Percentiles rank a stretch among this genome's conserved stretches.
These are phyloP conservation scores for Rhodosporidiobolus odoratus DNA, from an alignment of 768 basidiomycete genomes.

Conservation along the genomic window DNA sequence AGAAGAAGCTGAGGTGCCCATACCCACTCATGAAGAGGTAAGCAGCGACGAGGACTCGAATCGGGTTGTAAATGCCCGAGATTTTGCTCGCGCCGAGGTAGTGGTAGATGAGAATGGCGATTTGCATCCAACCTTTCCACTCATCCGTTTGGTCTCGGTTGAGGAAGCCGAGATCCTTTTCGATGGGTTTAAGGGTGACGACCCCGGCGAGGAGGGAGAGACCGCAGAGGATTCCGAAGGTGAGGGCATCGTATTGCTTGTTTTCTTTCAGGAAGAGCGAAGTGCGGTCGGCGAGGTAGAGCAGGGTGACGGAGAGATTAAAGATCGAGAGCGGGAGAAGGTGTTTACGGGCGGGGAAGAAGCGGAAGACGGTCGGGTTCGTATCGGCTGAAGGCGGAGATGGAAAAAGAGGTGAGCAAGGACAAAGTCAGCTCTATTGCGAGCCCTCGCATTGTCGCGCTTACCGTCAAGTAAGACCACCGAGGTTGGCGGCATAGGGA, in stretches of 20 bases:
- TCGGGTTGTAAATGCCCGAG: conserved; percentile 86
- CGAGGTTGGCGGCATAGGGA: no score
- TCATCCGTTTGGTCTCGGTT: conserved; percentile 92
- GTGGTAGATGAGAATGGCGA: conserved; percentile 86
- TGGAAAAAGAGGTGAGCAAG: neutral
- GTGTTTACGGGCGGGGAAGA: conserved; percentile 48
- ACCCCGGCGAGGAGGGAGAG: conserved; percentile 58
- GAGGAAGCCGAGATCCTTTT: conserved; percentile 76
- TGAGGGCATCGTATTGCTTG: conserved; percentile 69
- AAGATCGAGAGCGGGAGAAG: conserved; percentile 57
- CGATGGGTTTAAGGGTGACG: conserved; percentile 61
- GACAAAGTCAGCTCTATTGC: no score
- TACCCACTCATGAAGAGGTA: conserved; percentile 81
- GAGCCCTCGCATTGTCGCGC: no score
- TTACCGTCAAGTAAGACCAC: no score
- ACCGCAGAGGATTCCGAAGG: conserved; percentile 60
- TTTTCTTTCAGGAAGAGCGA: conserved; percentile 83
- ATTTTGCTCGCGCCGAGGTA: conserved; percentile 83
- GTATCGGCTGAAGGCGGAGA: conserved; percentile 26
- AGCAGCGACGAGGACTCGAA: conserved; percentile 78
- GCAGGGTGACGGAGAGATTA: conserved; percentile 61
- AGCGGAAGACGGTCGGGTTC: conserved; percentile 32
- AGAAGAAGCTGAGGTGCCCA: conserved; percentile 65
- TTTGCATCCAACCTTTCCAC: conserved; percentile 99
- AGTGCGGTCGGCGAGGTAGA: conserved; percentile 78